Evolutionary conservation across 768 basidiomycete genomes (phyloP), one percentile per base, ranked within the genome.

Genomic region (Mycena albidolilacea): DNA sequence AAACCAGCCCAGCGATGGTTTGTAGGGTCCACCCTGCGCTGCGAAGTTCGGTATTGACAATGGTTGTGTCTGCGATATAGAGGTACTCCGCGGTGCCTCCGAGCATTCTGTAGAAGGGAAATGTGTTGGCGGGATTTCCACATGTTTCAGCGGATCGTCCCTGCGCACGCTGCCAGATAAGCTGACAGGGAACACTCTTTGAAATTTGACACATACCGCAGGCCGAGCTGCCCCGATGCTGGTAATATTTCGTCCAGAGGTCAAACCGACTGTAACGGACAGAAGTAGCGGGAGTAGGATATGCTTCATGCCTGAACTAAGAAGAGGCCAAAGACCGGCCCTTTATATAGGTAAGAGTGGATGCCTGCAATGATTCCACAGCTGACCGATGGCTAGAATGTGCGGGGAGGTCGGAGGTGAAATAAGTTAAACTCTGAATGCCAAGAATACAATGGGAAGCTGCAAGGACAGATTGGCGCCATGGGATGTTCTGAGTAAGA

Each of bases 121-220:
- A 5, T 52, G 63, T 48, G n/a, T 52, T 35, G 48, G 63, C 63
- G 48, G 48, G 63, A 64, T 64, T 37, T 64, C 63, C 63, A 64
- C 63, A 64, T 35, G 63, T 64, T 64, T 64, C 63, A 52, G 48
- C 50, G 48, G 63, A 64, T 52, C 63, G 48, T 52, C 35, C 63
- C 63, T 52, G 48, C 14, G 48, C 48, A 52, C 30, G 30, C 46
- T 38, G 46, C 63, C 15, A 52, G 7, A 64, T 64, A 52, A 64
- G 63, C 63, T 64, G 2, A 52, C 63, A 38, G 1, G 17, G 63
- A 64, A 15, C 48, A 7, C 37, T 64, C 63, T 3, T 39, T 10
- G 35, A n/a, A 52, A 52, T 64, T 19, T 52, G 48, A 64, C 63
- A 64, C 63, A 11, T 64, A 64, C 48, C 7, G 35, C 37, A 52